These are phyloP conservation scores for Rhodotorula sp. DNA, from an alignment of 1,284 basidiomycete species.

Conservation along the genomic window DNA sequence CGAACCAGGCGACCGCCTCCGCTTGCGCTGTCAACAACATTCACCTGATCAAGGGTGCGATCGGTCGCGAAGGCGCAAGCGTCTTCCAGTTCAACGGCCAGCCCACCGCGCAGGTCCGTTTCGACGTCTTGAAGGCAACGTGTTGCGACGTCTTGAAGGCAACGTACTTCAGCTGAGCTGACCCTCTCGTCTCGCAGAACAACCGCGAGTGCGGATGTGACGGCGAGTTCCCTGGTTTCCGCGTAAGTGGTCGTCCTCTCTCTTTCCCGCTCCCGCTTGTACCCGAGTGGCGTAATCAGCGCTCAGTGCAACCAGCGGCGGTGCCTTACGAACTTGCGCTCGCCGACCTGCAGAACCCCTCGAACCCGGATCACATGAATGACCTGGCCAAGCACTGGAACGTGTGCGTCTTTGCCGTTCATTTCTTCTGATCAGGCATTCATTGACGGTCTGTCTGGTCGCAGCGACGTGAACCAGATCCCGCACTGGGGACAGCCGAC, in stretches of 20 bases:
- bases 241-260: not conserved
- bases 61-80: conserved; percentile 5
- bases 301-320: too few species aligned
- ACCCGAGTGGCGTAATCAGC: too few species aligned
- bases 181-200: not conserved
- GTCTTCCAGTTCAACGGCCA: conserved; percentile 23
- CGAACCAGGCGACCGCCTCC: conserved; percentile 11
- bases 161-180: too few species aligned
- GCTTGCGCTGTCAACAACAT: conserved; percentile 21
- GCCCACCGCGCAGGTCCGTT: conserved; percentile 12
- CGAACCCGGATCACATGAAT: conserved; percentile 15
- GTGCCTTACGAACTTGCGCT: too few species aligned
- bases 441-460: not conserved
- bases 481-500: conserved; percentile 19
- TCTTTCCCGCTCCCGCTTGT: not conserved
- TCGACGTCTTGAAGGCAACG: not conserved
- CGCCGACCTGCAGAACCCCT: conserved; percentile 4
- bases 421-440: not conserved
- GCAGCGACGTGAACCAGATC: conserved; percentile 10
- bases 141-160: too few species aligned
- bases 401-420: not conserved
- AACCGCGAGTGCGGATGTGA: conserved; percentile 17
- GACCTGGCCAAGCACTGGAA: conserved; percentile 20
- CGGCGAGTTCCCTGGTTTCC: conserved; percentile 19
- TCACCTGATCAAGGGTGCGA: conserved; percentile 14